These are phyloP conservation scores for Cordyceps farinosa DNA, from an alignment of 2,329 filamentous ascomycete genomes.

Conservation along the genomic window DNA sequence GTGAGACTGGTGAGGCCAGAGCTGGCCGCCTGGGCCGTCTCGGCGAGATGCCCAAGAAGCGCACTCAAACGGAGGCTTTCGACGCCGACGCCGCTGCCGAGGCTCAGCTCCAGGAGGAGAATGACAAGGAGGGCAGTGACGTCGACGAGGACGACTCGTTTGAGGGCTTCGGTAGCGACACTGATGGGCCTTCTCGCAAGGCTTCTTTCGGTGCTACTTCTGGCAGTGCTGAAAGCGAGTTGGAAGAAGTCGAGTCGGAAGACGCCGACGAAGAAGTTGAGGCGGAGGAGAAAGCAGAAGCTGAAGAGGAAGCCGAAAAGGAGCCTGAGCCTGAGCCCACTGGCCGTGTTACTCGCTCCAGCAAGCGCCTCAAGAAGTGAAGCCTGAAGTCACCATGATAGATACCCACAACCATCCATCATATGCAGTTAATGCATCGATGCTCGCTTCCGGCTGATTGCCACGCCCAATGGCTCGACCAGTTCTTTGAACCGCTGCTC, in stretches of 20 bases:
- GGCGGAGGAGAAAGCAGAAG: slow-evolving; percentile 24
- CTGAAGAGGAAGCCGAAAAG: slow-evolving; percentile 24
- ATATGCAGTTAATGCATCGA: background rate
- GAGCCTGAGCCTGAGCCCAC: slow-evolving; percentile 6
- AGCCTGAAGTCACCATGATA: background rate
- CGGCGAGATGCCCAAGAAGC: slow-evolving; percentile 84
- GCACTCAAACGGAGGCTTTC: slow-evolving; percentile 45
- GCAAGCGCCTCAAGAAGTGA: slow-evolving; percentile 21
- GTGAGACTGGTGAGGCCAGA: slow-evolving; percentile 49
- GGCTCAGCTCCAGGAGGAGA: slow-evolving; percentile 36
- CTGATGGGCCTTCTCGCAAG: slow-evolving; percentile 30
- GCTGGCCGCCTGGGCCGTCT: slow-evolving; percentile 73
- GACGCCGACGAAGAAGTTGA: slow-evolving; percentile 37
- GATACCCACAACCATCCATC: background rate
- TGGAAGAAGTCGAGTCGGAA: slow-evolving; percentile 36
- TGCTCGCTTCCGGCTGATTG: slow-evolving; percentile 12
- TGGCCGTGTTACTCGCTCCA: slow-evolving; percentile 17
- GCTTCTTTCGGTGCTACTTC: slow-evolving; percentile 30
- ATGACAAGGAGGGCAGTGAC: slow-evolving; percentile 42
- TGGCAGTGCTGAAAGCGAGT: slow-evolving; percentile 39
- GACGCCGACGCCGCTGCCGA: slow-evolving; percentile 31
- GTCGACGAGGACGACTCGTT: slow-evolving; percentile 39
- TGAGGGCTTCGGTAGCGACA: slow-evolving; percentile 36
- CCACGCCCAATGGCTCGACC: background rate
- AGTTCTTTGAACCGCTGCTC: background rate